phyloP scores from a whole-genome alignment of 306 rosid genomes.

The Cicer pinnatifidum region DNA sequence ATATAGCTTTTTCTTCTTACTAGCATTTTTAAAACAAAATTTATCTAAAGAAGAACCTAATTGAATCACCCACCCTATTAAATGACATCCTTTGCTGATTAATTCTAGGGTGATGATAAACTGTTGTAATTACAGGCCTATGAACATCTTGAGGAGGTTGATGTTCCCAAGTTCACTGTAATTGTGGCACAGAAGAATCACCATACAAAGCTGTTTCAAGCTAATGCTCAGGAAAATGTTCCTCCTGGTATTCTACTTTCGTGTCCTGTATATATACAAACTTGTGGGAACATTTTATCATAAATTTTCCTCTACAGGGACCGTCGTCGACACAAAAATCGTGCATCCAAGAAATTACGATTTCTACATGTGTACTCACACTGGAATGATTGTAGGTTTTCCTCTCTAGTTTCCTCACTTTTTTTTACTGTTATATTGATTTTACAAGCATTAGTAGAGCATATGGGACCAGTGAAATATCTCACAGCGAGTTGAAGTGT shows the following conservation, averaged over 20 bases:
- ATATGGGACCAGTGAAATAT: constrained; percentile 17
- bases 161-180: constrained; percentile 79
- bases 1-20: background rate
- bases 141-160: constrained; percentile 70
- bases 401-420: constrained; percentile 7
- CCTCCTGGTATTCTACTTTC: constrained; percentile 76
- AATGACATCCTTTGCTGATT: constrained; percentile 22
- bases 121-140: constrained; percentile 69
- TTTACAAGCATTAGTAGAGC: constrained; percentile 28
- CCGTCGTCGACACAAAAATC: constrained; percentile 80
- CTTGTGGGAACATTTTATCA: constrained; percentile 3
- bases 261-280: constrained; percentile 6
- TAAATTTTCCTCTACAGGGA: constrained; percentile 60
- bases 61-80: background rate
- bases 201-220: constrained; percentile 74
- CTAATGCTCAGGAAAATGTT: constrained; percentile 66
- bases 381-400: constrained; percentile 74
- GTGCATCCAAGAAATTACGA: constrained; percentile 81
- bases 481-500: constrained; percentile 21
- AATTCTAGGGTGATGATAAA: constrained; percentile 33
- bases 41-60: constrained; percentile 5
- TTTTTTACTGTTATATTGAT: background rate
- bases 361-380: constrained; percentile 90
- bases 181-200: constrained; percentile 90
- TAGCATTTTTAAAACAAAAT: constrained; percentile 16